phyloP scores from a whole-genome alignment of 768 basidiomycete species.

The Favolaschia claudopus region DNA sequence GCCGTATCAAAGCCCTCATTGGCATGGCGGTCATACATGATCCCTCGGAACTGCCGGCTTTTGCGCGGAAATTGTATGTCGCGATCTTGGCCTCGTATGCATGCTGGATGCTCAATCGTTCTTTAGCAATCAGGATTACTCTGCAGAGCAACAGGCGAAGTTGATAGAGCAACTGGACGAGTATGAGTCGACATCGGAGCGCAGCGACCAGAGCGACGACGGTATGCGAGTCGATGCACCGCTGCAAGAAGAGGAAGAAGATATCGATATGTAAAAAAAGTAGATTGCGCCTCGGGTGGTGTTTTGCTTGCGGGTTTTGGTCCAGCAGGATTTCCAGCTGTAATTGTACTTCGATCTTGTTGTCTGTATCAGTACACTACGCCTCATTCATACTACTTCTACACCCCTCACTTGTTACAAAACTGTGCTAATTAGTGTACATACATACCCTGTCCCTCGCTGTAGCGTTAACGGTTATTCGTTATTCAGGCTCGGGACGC shows the following conservation, averaged over 20 bases:
- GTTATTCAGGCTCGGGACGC: constrained; percentile 3
- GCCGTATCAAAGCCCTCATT: constrained; percentile 67
- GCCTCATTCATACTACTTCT: not conserved
- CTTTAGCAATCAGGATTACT: constrained; percentile 45
- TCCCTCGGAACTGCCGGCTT: constrained; percentile 58
- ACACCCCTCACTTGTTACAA: not conserved
- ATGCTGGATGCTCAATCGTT: not conserved
- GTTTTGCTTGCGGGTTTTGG: too few species aligned
- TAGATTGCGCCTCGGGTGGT: not conserved
- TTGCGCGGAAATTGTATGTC: constrained; percentile 74
- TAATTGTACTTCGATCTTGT: not conserved
- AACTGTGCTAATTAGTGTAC: too few species aligned
- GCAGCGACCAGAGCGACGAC: not conserved
- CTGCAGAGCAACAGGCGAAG: constrained; percentile 49
- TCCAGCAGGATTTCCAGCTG: not conserved
- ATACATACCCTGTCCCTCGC: too few species aligned
- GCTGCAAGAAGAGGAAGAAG: constrained; percentile 14
- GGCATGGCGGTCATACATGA: constrained; percentile 65
- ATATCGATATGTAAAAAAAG: constrained; percentile 13
- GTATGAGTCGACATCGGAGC: constrained; percentile 19
- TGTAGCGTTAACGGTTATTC: not conserved
- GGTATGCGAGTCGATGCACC: not conserved
- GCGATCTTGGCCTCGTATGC: not conserved
- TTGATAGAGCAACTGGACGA: constrained; percentile 52
- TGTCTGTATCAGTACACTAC: not conserved